Evolutionary conservation across 495 filamentous ascomycete species (phyloP).

Genomic region (Tuber umbilicatum): DNA sequence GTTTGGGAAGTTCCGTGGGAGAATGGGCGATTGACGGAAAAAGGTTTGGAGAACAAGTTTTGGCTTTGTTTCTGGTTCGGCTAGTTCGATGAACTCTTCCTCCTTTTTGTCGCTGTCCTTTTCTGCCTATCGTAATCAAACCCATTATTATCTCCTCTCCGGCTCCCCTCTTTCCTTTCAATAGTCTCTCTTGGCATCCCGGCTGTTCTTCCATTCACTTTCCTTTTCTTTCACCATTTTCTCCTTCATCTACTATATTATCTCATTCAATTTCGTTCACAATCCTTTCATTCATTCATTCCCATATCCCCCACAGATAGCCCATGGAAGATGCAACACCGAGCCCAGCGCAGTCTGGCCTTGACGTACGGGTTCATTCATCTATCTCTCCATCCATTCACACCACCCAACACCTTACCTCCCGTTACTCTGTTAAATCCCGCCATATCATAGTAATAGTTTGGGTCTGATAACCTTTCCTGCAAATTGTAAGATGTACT

Average conservation of each 20-base stretch:
- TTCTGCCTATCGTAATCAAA: neutral
- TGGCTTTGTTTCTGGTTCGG: neutral
- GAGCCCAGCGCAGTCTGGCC: neutral
- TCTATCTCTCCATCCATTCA: neutral
- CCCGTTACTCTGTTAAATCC: conserved; percentile 2
- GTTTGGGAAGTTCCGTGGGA: neutral
- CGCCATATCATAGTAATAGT: conserved; percentile 1
- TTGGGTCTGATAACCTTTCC: neutral
- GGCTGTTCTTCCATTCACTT: neutral
- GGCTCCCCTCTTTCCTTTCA: neutral
- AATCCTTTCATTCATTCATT: neutral
- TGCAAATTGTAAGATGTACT: conserved; percentile 2
- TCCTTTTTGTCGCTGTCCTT: neutral
- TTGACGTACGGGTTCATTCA: neutral
- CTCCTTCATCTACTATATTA: neutral
- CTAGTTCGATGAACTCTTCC: neutral
- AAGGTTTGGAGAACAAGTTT: neutral
- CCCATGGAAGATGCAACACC: neutral
- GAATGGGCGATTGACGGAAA: neutral
- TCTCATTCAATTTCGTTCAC: too few relatives aligned
- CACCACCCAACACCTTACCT: neutral
- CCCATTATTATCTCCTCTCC: neutral
- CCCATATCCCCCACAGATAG: neutral
- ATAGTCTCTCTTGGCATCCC: neutral
- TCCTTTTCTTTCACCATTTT: neutral